Percentiles rank a stretch among this genome's conserved stretches.
Evolutionary conservation across 139 green algal genomes (phyloP).

Genomic region (Chlamydomonas applanata): DNA sequence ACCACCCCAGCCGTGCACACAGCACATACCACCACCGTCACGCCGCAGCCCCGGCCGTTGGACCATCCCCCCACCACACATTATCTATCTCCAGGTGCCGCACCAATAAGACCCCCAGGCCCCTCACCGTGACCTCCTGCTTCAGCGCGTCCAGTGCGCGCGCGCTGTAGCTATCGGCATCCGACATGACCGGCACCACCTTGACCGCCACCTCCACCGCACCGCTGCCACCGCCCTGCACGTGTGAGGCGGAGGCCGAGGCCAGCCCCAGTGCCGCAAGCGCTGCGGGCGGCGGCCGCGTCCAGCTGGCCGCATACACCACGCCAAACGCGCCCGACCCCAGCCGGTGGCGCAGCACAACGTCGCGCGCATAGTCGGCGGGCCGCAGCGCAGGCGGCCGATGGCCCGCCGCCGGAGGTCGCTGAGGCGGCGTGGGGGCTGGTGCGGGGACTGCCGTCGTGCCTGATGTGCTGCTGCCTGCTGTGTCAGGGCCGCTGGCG

Average conservation of each 20-base stretch:
- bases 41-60: too few species aligned
- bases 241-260: not conserved
- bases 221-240: too few species aligned
- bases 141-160: constrained; percentile 28
- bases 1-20: too few species aligned
- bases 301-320: constrained; percentile 40
- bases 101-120: too few species aligned
- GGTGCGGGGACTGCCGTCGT: too few species aligned
- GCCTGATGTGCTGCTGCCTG: too few species aligned
- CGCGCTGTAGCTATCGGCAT: constrained; percentile 14
- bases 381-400: not conserved
- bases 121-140: constrained; percentile 45
- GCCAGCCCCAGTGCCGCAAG: not conserved
- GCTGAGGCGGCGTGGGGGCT: too few species aligned
- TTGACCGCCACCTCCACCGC: constrained; percentile 81
- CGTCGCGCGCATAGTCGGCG: constrained; percentile 55
- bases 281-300: not conserved
- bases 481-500: too few species aligned
- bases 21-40: too few species aligned
- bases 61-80: too few species aligned
- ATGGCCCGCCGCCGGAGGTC: too few species aligned
- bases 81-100: too few species aligned
- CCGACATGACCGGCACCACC: constrained; percentile 53
- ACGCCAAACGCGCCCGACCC: constrained; percentile 67
- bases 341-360: constrained; percentile 58